Percentiles rank a stretch among this genome's conserved stretches.
Evolutionary conservation across 2,329 filamentous ascomycete genomes (phyloP).

Genomic region (Macroventuria anomochaeta): DNA sequence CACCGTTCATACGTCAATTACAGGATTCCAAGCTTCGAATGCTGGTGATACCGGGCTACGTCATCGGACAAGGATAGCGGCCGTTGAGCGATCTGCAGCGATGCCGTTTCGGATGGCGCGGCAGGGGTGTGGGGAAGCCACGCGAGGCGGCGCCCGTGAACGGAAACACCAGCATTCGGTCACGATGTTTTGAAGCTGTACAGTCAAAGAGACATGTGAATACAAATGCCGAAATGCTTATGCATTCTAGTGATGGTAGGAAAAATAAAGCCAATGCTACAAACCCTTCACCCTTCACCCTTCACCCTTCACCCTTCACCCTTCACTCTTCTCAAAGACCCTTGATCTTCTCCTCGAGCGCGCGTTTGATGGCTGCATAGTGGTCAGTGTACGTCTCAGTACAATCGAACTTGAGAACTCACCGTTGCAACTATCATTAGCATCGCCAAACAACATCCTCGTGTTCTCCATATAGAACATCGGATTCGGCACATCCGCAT

Average conservation of each 20-base stretch:
- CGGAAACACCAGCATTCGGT: not conserved
- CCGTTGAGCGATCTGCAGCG: conserved; percentile 4
- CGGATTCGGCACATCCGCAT: conserved; percentile 89
- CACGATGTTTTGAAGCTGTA: not conserved
- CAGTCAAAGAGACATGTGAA: not conserved
- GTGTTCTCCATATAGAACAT: conserved; percentile 93
- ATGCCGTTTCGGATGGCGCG: conserved; percentile 2
- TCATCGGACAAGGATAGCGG: conserved; percentile 11
- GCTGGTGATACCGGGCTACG: conserved; percentile 3
- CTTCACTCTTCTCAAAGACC: conserved; percentile 26
- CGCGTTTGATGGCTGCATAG: conserved; percentile 44
- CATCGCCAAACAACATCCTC: conserved; percentile 92
- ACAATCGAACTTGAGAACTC: conserved; percentile 11
- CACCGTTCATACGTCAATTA: conserved; percentile 6
- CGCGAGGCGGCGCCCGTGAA: not conserved
- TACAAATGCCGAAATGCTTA: not conserved
- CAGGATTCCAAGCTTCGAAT: conserved; percentile 14
- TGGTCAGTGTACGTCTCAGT: conserved; percentile 21
- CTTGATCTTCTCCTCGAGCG: conserved; percentile 45
- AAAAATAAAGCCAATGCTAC: not conserved
- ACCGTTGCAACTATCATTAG: conserved; percentile 80
- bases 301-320: not conserved
- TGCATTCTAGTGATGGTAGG: not conserved
- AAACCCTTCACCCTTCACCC: not conserved
- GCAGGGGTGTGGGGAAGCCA: conserved; percentile 8